Evolutionary conservation across 305 asterid species (phyloP).

Genomic region (Petunia hybrid): DNA sequence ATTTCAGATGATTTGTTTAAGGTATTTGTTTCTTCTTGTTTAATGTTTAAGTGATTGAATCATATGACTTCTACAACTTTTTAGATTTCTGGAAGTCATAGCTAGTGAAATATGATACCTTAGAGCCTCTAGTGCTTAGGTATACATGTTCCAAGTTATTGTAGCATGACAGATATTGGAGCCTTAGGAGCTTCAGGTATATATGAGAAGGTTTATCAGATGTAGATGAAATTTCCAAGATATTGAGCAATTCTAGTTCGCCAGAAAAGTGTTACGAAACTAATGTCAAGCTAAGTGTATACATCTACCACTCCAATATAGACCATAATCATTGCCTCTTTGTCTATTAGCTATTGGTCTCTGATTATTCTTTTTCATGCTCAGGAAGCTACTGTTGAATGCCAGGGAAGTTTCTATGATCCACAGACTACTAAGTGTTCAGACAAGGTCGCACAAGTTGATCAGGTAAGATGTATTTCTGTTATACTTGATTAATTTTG

Average conservation of each 20-base stretch:
- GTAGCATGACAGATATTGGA: background rate
- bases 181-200: no score
- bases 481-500: background rate
- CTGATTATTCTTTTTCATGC: conserved; percentile 37
- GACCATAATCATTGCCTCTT: conserved; percentile 3
- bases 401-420: conserved; percentile 69
- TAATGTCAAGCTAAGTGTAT: background rate
- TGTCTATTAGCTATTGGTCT: conserved; percentile 15
- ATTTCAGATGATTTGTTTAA: conserved; percentile 77
- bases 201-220: conserved; percentile 10
- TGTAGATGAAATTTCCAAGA: background rate
- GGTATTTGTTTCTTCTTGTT: conserved; percentile 48
- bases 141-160: background rate
- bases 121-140: background rate
- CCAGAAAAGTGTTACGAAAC: background rate
- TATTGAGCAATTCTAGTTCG: background rate
- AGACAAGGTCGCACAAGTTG: conserved; percentile 56
- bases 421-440: conserved; percentile 57
- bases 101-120: background rate
- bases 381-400: conserved; percentile 68
- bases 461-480: conserved; percentile 51
- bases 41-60: conserved; percentile 7
- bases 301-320: background rate
- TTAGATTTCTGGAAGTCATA: conserved; percentile 15
- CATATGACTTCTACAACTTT: conserved; percentile 6